Evolutionary conservation across 768 basidiomycete genomes (phyloP).

Genomic region (Suillus paluster): DNA sequence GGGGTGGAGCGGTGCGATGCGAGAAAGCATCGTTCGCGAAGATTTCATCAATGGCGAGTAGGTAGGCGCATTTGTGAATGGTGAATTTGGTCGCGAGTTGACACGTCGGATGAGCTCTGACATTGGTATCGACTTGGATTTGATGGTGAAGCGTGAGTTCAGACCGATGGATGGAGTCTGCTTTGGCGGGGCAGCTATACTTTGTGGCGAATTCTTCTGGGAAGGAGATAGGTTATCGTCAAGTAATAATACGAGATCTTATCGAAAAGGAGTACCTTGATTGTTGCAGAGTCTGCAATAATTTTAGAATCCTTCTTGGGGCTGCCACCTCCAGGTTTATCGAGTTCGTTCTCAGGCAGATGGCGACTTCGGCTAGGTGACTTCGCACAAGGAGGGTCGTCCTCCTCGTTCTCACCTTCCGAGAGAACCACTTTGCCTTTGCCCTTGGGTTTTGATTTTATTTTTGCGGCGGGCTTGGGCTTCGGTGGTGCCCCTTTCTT

Average conservation of each 20-base stretch:
- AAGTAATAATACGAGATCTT: not conserved
- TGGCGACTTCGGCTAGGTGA: not conserved
- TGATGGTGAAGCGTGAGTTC: conserved; percentile 45
- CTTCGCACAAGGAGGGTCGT: not conserved
- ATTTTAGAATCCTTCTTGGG: not conserved
- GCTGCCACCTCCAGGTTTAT: not conserved
- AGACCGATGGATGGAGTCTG: conserved; percentile 14
- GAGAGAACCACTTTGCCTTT: conserved; percentile 32
- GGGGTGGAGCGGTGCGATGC: conserved; percentile 77
- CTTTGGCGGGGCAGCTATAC: conserved; percentile 11
- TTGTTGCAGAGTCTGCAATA: not conserved
- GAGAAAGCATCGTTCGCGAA: conserved; percentile 62
- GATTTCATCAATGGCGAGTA: conserved; percentile 73
- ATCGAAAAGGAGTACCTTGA: conserved; percentile 18
- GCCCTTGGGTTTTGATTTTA: conserved; percentile 34
- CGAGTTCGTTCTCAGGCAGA: not conserved
- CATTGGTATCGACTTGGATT: conserved; percentile 66
- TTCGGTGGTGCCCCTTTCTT: conserved; percentile 27
- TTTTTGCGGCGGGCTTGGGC: not conserved
- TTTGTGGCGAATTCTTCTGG: conserved; percentile 19
- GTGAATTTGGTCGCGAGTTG: conserved; percentile 68
- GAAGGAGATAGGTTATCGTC: not conserved
- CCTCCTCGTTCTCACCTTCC: conserved; percentile 31
- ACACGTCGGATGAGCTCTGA: conserved; percentile 76
- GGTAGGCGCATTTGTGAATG: conserved; percentile 37